These are phyloP conservation scores for Aspergillus avenaceus DNA, from an alignment of 495 filamentous ascomycete species.

Conservation along the genomic window DNA sequence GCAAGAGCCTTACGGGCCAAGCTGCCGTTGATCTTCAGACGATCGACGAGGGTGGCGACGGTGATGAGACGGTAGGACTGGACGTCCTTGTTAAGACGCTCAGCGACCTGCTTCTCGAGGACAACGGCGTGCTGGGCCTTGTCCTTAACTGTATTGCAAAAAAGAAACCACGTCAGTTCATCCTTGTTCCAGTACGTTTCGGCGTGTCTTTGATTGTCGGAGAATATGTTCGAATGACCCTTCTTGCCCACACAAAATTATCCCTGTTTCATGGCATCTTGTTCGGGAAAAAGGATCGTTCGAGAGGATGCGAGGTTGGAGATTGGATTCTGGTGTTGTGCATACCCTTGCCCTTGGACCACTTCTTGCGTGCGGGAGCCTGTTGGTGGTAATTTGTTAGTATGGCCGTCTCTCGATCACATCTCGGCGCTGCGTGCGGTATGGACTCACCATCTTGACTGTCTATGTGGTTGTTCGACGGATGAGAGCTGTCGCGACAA, in stretches of 20 bases:
- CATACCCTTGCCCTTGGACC: constrained; percentile 98
- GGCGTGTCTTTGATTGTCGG: constrained; percentile 17
- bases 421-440: background rate
- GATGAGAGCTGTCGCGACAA: constrained; percentile 30
- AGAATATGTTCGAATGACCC: constrained; percentile 12
- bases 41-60: constrained; percentile 95
- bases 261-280: background rate
- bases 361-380: constrained; percentile 99
- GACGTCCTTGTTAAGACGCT: constrained; percentile 90
- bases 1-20: constrained; percentile 83
- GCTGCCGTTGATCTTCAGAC: constrained; percentile 99
- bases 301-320: constrained; percentile 7
- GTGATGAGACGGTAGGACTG: constrained; percentile 99
- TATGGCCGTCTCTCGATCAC: constrained; percentile 6
- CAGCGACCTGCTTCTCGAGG: constrained; percentile 64
- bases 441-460: constrained; percentile 48
- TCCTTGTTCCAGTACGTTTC: constrained; percentile 3
- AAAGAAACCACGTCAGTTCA: constrained; percentile 23
- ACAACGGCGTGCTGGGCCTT: constrained; percentile 96
- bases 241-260: background rate
- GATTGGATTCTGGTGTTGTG: constrained; percentile 22
- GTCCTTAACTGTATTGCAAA: constrained; percentile 81
- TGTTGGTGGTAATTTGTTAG: constrained; percentile 27
- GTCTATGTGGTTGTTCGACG: constrained; percentile 44
- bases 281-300: constrained; percentile 2